A percentile compares a stretch with the other conserved stretches of the same genome.
Conservation (phyloP, 2,329 filamentous ascomycete genomes). For the Trichoderma endophyticum region DNA sequence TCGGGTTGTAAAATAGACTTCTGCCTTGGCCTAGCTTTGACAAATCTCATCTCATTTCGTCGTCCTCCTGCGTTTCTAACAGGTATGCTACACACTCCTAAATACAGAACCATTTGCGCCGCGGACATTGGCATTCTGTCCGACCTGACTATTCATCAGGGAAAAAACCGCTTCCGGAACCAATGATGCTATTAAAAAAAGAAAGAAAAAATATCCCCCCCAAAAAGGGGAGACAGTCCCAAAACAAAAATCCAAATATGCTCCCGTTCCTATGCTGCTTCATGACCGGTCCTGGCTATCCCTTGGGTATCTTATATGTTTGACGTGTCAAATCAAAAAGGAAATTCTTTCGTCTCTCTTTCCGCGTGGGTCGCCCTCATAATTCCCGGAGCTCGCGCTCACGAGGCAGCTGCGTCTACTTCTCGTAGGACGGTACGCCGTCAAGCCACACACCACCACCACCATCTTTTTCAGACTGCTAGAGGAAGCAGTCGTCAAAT, state of each 20-base stretch:
- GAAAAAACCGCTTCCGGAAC: conserved; percentile 6
- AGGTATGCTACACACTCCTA: background rate
- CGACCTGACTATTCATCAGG: background rate
- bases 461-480: background rate
- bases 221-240: background rate
- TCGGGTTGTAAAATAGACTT: background rate
- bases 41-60: background rate
- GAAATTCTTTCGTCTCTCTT: conserved; percentile 22
- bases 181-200: background rate
- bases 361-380: conserved; percentile 13
- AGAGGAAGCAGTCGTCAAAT: background rate
- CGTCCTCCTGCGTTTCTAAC: background rate
- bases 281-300: conserved; percentile 21
- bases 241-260: background rate
- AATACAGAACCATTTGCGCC: background rate
- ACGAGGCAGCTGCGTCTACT: conserved; percentile 21
- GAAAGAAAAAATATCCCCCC: background rate
- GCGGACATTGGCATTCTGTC: background rate
- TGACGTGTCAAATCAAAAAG: conserved; percentile 17
- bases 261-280: conserved; percentile 20
- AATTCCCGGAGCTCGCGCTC: conserved; percentile 26
- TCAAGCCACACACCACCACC: background rate
- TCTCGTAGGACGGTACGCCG: conserved; percentile 17
- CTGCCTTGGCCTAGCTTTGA: background rate
- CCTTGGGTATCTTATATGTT: conserved; percentile 20